phyloP scores from a whole-genome alignment of 148 eudicot genomes.

The Heliamphora exappendiculata region DNA sequence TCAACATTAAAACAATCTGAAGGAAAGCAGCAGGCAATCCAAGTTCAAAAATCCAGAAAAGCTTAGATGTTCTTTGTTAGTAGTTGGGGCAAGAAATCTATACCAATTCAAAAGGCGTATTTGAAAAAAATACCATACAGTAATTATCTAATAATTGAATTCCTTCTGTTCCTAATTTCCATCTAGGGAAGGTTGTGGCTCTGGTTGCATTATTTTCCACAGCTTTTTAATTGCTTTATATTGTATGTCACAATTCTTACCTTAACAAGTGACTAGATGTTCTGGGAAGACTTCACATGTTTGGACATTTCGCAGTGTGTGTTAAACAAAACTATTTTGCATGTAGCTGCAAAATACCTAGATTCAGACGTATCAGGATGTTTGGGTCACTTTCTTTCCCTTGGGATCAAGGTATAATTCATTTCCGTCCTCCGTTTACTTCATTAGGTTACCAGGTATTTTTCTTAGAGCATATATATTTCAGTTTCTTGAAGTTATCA shows the following conservation, averaged over 20 bases:
- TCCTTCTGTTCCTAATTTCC: neutral
- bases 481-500: neutral
- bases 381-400: slow-evolving; percentile 41
- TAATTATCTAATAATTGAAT: neutral
- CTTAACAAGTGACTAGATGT: slow-evolving; percentile 58
- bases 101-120: neutral
- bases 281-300: slow-evolving; percentile 96
- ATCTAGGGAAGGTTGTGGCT: neutral
- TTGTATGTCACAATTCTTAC: slow-evolving; percentile 14
- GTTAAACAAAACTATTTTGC: slow-evolving; percentile 80
- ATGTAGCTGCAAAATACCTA: slow-evolving; percentile 51
- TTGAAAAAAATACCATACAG: neutral
- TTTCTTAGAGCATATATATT: neutral
- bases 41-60: neutral
- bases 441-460: neutral
- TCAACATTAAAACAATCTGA: neutral
- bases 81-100: neutral
- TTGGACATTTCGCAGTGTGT: slow-evolving; percentile 84
- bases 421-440: neutral
- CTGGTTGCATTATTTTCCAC: neutral
- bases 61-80: too few species aligned
- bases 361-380: slow-evolving; percentile 46
- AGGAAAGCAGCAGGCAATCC: neutral
- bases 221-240: neutral
- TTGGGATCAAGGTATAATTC: slow-evolving; percentile 64